phyloP scores from a whole-genome alignment of 139 green algal genomes.

The Coccomyxa sp. region DNA sequence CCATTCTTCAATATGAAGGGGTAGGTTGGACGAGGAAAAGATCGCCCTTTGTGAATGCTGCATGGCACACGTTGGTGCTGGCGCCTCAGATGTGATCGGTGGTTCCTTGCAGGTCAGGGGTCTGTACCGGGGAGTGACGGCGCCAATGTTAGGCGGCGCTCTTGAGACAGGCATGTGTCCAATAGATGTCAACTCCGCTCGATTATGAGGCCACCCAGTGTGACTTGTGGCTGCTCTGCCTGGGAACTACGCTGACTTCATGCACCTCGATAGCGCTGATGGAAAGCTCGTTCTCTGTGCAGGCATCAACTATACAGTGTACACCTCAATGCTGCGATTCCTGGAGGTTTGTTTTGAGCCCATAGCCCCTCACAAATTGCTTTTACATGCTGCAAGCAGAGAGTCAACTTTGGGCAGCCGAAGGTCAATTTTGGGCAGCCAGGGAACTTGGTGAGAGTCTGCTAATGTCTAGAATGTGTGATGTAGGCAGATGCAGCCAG shows the following conservation, averaged over 20 bases:
- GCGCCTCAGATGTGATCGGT: not conserved
- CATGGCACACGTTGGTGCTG: not conserved
- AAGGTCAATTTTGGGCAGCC: not conserved
- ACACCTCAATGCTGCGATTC: slow-evolving; percentile 3
- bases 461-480: not conserved
- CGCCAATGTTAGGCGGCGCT: slow-evolving; percentile 70
- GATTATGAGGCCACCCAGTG: no score
- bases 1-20: slow-evolving; percentile 59
- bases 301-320: slow-evolving; percentile 53
- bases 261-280: no score
- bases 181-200: not conserved
- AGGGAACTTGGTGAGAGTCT: not conserved
- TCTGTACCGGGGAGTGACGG: slow-evolving; percentile 62
- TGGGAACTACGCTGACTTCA: no score
- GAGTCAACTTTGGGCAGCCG: not conserved
- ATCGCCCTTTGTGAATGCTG: not conserved
- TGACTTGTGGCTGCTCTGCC: no score
- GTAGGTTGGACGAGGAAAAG: slow-evolving; percentile 18
- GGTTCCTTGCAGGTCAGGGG: slow-evolving; percentile 33
- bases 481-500: not conserved
- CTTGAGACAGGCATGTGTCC: slow-evolving; percentile 59
- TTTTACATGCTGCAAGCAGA: slow-evolving; percentile 4
- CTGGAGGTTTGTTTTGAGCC: not conserved
- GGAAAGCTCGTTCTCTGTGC: not conserved
- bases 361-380: not conserved